phyloP scores from a whole-genome alignment of 2,329 filamentous ascomycete genomes.

The Ceratocystis huliohia region DNA sequence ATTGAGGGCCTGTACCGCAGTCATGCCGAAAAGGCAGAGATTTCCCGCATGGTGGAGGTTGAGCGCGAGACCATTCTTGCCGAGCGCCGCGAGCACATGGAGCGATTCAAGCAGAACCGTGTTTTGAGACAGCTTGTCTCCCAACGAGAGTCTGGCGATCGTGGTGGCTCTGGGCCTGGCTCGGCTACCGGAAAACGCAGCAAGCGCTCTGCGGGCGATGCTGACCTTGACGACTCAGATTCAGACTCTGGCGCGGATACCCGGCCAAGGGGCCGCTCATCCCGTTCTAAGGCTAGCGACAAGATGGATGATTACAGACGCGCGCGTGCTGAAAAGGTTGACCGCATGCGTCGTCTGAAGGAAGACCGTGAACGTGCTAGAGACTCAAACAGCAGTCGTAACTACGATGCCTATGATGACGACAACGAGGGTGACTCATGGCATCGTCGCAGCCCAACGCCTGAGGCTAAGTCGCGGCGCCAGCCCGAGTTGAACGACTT shows the following conservation, averaged over 20 bases:
- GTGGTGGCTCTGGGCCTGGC: slow-evolving; percentile 29
- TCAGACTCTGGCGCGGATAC: slow-evolving; percentile 56
- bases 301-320: slow-evolving; percentile 47
- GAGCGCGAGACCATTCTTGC: slow-evolving; percentile 83
- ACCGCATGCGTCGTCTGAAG: slow-evolving; percentile 49
- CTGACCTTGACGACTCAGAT: slow-evolving; percentile 64
- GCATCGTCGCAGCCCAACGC: slow-evolving; percentile 42
- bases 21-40: slow-evolving; percentile 59
- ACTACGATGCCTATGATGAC: slow-evolving; percentile 48
- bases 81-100: slow-evolving; percentile 71
- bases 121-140: slow-evolving; percentile 66
- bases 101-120: slow-evolving; percentile 68
- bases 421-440: slow-evolving; percentile 72
- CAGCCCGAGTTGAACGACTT: slow-evolving; percentile 56
- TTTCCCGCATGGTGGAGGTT: slow-evolving; percentile 79
- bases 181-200: slow-evolving; percentile 43
- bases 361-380: slow-evolving; percentile 41
- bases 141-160: slow-evolving; percentile 51
- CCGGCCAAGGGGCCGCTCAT: slow-evolving; percentile 45
- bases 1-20: slow-evolving; percentile 77
- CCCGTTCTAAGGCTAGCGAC: slow-evolving; percentile 11
- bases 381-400: slow-evolving; percentile 31
- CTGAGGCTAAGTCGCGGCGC: slow-evolving; percentile 48
- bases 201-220: slow-evolving; percentile 66
- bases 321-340: slow-evolving; percentile 51